These are phyloP conservation scores for Pleurotus salmoneostramineus DNA, from an alignment of 768 basidiomycete species.

Conservation along the genomic window DNA sequence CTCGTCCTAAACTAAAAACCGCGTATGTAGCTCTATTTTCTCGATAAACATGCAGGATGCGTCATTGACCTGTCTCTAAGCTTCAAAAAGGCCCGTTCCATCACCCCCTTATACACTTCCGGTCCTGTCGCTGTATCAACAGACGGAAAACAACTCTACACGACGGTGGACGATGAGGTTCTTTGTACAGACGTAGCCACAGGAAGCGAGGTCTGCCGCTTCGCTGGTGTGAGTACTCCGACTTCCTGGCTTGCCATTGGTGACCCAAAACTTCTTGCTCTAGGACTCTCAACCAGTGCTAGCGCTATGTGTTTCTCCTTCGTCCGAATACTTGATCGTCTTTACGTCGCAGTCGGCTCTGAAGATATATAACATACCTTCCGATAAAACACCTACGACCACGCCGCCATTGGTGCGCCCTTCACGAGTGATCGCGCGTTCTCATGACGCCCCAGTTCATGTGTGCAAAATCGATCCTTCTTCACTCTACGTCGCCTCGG, in stretches of 20 bases:
- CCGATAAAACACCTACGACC: constrained; percentile 26
- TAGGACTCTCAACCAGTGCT: constrained; percentile 87
- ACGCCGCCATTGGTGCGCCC: constrained; percentile 57
- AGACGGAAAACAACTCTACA: constrained; percentile 78
- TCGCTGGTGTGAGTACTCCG: constrained; percentile 68
- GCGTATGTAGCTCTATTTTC: constrained; percentile 38
- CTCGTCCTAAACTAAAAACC: constrained; percentile 53
- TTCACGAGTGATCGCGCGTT: constrained; percentile 70
- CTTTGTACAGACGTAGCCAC: constrained; percentile 76
- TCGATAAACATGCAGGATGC: not conserved
- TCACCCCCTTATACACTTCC: constrained; percentile 82
- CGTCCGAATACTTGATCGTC: constrained; percentile 67
- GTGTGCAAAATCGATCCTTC: constrained; percentile 82
- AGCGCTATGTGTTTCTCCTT: constrained; percentile 77
- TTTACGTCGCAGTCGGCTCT: constrained; percentile 82
- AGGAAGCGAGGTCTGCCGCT: constrained; percentile 74
- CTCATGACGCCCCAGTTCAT: constrained; percentile 93
- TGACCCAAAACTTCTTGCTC: not conserved
- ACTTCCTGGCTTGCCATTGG: not conserved
- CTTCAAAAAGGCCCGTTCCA: constrained; percentile 70
- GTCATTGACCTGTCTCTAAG: constrained; percentile 32
- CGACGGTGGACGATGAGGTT: constrained; percentile 84
- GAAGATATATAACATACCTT: constrained; percentile 79
- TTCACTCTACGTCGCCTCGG: constrained; percentile 89
- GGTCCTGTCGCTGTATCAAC: constrained; percentile 79